Base-by-base conservation (phyloP, 2,329 filamentous ascomycete species). In the Talaromyces sp. region DNA sequence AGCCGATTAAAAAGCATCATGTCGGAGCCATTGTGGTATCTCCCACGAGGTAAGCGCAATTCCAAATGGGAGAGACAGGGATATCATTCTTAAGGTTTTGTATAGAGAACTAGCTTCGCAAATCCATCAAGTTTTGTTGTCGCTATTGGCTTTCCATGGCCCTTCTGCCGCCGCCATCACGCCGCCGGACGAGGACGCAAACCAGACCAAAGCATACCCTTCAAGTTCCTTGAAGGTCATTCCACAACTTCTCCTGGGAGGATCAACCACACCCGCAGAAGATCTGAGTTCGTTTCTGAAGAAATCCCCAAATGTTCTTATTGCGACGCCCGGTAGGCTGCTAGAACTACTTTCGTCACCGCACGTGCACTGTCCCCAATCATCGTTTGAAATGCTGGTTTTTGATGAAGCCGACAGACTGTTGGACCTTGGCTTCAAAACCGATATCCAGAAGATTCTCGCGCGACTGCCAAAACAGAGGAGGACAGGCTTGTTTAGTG, bases 361-460 rank as follows among this genome's bases (percentile, higher is more conserved):
- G 1, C 89, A 96, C 70, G 92, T 96, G 14, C 91, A 96, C 73
- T 93, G 91, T 68, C 88, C 91, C 0, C 89, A 94, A 64, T 92
- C 91, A 1, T 91, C 91, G 0, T 98, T 99, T 67, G 94, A 99
- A 73, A 87, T 92, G 56, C 85, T 99, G 10, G 90, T 99, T 3
- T 83, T 99, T 40, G 95, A 99, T 72, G 95, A 99, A 78, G 95
- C 94, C 56, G 95, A 99, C 75, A 85, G 95, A 63, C 80, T 99
- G 30, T 82, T 99, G 10, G 95, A 99, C 76, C 83, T 98, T 27
- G 95, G 96, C 5, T 98, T 99, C 77, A 95, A 96, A 74, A 88
- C 91, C 61, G 92, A 96, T 67, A 77, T 99, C 31, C 91, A 95
- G 68, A 90, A 87, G 60, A 96, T 98, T 47, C 79, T 99, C 27